These are phyloP conservation scores for Acacia crassicarpa DNA, from an alignment of 306 rosid species.

Conservation along the genomic window DNA sequence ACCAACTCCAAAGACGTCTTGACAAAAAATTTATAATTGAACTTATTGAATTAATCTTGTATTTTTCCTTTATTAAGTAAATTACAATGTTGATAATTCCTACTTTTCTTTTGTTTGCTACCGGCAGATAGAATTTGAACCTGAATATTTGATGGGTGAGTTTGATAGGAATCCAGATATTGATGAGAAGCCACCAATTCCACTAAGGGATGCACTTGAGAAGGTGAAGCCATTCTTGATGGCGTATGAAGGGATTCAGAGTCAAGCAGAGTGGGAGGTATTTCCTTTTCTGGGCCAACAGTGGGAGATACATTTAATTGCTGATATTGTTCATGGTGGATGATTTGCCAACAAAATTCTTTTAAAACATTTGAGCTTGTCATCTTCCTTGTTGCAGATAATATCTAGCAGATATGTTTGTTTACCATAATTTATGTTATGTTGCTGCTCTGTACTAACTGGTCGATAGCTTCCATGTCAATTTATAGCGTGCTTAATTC, in stretches of 20 bases:
- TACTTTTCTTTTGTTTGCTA: constrained; percentile 15
- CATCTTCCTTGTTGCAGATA: not conserved
- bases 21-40: not conserved
- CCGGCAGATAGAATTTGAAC: constrained; percentile 89
- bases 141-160: constrained; percentile 81
- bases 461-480: too few relatives aligned
- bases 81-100: constrained; percentile 5
- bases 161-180: constrained; percentile 82
- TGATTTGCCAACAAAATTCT: not conserved
- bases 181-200: constrained; percentile 82
- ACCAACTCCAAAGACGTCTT: not conserved
- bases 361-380: not conserved
- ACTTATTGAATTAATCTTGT: not conserved
- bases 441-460: not conserved
- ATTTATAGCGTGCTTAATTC: too few relatives aligned
- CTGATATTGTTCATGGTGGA: constrained; percentile 15
- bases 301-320: constrained; percentile 72
- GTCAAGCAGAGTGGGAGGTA: constrained; percentile 99
- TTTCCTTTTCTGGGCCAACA: not conserved
- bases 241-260: constrained; percentile 82
- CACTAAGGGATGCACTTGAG: constrained; percentile 85
- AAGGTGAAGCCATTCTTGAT: constrained; percentile 94
- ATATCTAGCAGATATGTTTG: not conserved
- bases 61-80: not conserved
- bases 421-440: not conserved